Percentiles rank a stretch among this genome's conserved stretches.
phyloP scores from a whole-genome alignment of 23 red algal species.

The Pyropia yezoensis region DNA sequence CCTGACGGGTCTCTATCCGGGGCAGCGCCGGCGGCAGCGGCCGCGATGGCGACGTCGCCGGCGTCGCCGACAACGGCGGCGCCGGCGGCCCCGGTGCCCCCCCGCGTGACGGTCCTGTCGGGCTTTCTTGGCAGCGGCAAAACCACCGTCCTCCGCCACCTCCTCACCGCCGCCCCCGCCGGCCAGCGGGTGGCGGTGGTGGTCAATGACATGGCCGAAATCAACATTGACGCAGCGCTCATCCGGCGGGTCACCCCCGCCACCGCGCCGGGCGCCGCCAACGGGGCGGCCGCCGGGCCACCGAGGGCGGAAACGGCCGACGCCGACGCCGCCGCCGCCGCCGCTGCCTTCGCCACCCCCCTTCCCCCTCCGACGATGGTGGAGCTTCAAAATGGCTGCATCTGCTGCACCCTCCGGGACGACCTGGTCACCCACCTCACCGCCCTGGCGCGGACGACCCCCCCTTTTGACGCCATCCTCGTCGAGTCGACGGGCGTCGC shows the following conservation, averaged over 20 bases:
- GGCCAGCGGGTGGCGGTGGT: conserved; percentile 56
- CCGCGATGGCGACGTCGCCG: too few species aligned
- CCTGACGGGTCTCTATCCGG: too few species aligned
- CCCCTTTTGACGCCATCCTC: conserved; percentile 34
- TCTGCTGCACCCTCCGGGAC: conserved; percentile 24
- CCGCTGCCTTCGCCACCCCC: too few species aligned
- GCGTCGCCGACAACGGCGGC: background rate
- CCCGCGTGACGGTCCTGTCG: conserved; percentile 65
- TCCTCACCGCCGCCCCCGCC: conserved; percentile 12
- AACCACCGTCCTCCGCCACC: conserved; percentile 46
- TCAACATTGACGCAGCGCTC: conserved; percentile 33
- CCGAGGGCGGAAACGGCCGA: background rate
- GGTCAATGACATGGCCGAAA: conserved; percentile 69
- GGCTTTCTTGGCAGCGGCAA: conserved; percentile 72
- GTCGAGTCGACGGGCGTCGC: conserved; percentile 65
- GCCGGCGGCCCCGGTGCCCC: background rate
- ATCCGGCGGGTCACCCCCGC: conserved; percentile 3
- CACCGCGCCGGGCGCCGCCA: conserved; percentile 17
- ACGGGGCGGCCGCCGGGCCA: background rate
- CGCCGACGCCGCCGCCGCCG: too few species aligned
- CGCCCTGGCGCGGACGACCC: conserved; percentile 5
- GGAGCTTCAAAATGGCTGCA: conserved; percentile 38
- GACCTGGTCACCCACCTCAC: conserved; percentile 20
- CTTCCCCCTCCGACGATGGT: background rate
- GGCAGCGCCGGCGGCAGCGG: too few species aligned